phyloP scores from a whole-genome alignment of 1,284 basidiomycete species.

The Cutaneotrichosporon cyanovorans region DNA sequence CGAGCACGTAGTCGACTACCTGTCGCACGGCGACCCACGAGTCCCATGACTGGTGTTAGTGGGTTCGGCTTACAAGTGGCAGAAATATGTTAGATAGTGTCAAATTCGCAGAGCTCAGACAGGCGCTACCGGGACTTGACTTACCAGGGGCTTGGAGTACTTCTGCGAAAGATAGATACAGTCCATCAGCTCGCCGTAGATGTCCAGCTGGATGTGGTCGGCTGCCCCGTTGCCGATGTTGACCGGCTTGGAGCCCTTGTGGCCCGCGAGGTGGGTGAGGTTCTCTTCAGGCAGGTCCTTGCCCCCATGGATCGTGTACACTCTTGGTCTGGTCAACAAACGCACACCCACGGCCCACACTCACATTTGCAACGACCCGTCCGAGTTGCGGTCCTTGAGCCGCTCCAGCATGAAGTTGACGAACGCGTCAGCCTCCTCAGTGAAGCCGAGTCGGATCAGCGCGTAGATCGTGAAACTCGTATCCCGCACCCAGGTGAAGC shows the following conservation, averaged over 20 bases:
- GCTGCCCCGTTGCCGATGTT: conserved; percentile 83
- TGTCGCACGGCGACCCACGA: conserved; percentile 56
- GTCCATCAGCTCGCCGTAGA: conserved; percentile 84
- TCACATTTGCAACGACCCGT: conserved; percentile 82
- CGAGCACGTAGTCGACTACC: conserved; percentile 46
- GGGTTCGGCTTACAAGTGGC: not conserved
- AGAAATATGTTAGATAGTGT: no score
- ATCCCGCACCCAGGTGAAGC: conserved; percentile 63
- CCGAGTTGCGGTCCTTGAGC: conserved; percentile 68
- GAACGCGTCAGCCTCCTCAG: conserved; percentile 62
- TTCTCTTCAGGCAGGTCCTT: conserved; percentile 79
- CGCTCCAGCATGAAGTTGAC: conserved; percentile 83
- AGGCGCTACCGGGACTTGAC: conserved; percentile 16
- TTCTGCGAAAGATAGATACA: conserved; percentile 91
- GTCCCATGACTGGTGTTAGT: conserved; percentile 53
- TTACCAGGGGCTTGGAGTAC: conserved; percentile 51
- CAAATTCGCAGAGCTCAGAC: no score
- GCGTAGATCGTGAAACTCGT: conserved; percentile 87
- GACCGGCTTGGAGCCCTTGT: conserved; percentile 59
- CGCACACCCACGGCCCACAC: conserved; percentile 24
- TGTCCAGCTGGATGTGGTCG: conserved; percentile 82
- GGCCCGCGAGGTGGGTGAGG: conserved; percentile 72
- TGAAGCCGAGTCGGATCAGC: conserved; percentile 81
- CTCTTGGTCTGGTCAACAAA: conserved; percentile 16
- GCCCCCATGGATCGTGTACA: conserved; percentile 51